A percentile compares a stretch with the other conserved stretches of the same genome.
Evolutionary conservation across 139 green algal genomes (phyloP).

Genomic region (Chloropicon primus): DNA sequence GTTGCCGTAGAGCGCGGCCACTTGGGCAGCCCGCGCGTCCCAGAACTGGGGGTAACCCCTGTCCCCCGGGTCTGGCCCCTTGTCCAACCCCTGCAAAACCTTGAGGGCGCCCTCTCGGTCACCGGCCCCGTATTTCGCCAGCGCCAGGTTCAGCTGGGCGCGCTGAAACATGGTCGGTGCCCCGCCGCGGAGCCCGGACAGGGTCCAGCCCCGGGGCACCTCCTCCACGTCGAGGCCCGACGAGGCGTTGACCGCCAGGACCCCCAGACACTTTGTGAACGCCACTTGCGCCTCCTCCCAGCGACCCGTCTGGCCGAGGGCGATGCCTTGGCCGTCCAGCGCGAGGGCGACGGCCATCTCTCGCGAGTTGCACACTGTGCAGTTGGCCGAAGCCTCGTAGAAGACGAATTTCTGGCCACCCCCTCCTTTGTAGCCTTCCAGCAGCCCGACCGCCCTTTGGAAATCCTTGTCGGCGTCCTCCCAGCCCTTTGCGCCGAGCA

Average conservation of each 20-base stretch:
- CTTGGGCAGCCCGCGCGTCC: slow-evolving; percentile 5
- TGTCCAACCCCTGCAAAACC: neutral
- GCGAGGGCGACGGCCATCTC: neutral
- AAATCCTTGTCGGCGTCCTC: neutral
- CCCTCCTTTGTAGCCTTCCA: too few relatives aligned
- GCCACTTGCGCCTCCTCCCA: neutral
- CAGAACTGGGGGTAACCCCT: slow-evolving; percentile 5
- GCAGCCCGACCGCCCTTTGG: neutral
- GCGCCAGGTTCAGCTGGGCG: neutral
- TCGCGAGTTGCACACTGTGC: neutral
- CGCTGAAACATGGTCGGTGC: neutral
- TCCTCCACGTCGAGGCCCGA: neutral
- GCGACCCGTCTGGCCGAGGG: neutral
- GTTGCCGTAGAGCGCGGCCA: neutral
- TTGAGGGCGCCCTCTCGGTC: neutral
- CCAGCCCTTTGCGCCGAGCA: neutral
- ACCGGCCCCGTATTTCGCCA: slow-evolving; percentile 2
- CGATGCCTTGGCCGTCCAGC: neutral
- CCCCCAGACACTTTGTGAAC: neutral
- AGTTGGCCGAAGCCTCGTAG: neutral
- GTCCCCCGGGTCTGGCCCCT: slow-evolving; percentile 3
- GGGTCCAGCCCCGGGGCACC: neutral
- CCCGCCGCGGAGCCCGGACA: slow-evolving; percentile 1
- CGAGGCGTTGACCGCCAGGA: neutral
- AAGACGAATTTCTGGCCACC: neutral